Base-by-base conservation (phyloP, 2,329 filamentous ascomycete genomes). In the Aspergillus proliferans region DNA sequence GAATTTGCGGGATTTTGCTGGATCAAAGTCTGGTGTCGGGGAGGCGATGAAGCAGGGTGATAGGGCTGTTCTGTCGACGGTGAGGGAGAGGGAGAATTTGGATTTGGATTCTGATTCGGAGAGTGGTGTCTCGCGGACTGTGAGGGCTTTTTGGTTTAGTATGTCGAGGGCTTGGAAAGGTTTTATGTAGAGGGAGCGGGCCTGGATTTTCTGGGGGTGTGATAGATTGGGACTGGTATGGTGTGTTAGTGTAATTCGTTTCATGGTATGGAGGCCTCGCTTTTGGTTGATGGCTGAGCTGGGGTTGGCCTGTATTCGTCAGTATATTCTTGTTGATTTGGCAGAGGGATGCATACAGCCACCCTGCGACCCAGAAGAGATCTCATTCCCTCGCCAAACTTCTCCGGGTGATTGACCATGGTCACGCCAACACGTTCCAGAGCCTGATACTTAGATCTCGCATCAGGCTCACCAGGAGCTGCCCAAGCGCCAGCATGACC, bases 401-500 rank as follows among this genome's bases (percentile, higher is more conserved):
- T 83, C 44, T 86, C 84, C 0, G 87, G 87, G 60, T 91, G 87
- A 51, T 87, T 81, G 3, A 90, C 83, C 67, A 91, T 82, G 0
- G 78, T 80, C 0, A 80, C 85, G 2, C 86, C 86, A 10, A 79
- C 86, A 48, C 77, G 72, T 62, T 83, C 71, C n/a, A 92, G 74
- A 1, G 81, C 78, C 39, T 76, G 76, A 51, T 85, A 81, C 67
- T 92, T 92, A n/a, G 77, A 75, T 36, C 74, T 69, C 0, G 83
- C 80, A 51, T 76, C 76, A 3, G 82, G 79, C 62, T 91, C 86
- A 18, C 84, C 84, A 6, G 82, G 76, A 1, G 82, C 76, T 47
- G 76, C 75, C 74, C 87, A 88, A 12, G 87, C 87, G 40, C 87
- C 87, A 8, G 87, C 85, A 64, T 92, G 87, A 8, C 87, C 87